A percentile compares a stretch with the other conserved stretches of the same genome.
Evolutionary conservation across 805 yeast species (phyloP).

Genomic region (Saturnispora sekii): DNA sequence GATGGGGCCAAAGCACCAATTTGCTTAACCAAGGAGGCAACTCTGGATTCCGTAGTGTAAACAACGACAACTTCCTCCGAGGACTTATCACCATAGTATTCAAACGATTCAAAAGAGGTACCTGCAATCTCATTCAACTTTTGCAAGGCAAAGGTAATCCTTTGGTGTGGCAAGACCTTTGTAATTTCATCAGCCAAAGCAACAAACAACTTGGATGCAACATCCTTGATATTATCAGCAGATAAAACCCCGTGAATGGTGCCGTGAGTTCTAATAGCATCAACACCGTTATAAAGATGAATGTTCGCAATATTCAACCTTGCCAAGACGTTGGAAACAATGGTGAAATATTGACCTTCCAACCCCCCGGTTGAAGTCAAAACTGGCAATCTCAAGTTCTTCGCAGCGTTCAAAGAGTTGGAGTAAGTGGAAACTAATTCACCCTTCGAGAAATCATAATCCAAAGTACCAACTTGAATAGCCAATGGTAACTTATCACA

Average conservation of each 20-base stretch:
- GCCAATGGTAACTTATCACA: constrained; percentile 43
- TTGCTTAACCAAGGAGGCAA: constrained; percentile 36
- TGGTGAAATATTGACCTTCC: constrained; percentile 60
- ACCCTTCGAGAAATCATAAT: constrained; percentile 46
- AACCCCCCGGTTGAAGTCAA: constrained; percentile 52
- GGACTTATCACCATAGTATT: constrained; percentile 52
- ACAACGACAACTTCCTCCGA: constrained; percentile 73
- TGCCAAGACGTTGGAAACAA: constrained; percentile 56
- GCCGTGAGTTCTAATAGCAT: constrained; percentile 43
- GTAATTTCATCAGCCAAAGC: constrained; percentile 20
- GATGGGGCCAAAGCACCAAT: constrained; percentile 23
- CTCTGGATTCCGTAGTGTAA: constrained; percentile 64
- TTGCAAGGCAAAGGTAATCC: constrained; percentile 36
- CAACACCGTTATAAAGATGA: constrained; percentile 74
- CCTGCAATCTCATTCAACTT: constrained; percentile 43
- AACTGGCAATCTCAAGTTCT: constrained; percentile 54
- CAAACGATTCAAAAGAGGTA: constrained; percentile 49
- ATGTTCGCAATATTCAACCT: constrained; percentile 54
- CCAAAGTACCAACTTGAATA: constrained; percentile 69
- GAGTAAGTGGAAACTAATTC: constrained; percentile 56
- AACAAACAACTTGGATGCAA: constrained; percentile 31
- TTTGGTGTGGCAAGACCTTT: constrained; percentile 21
- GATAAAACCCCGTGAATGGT: constrained; percentile 36
- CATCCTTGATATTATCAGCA: constrained; percentile 31
- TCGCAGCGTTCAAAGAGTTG: constrained; percentile 51